Base-by-base conservation (phyloP, 192 early-diverging fungal species). In the Coemansia sp. region DNA sequence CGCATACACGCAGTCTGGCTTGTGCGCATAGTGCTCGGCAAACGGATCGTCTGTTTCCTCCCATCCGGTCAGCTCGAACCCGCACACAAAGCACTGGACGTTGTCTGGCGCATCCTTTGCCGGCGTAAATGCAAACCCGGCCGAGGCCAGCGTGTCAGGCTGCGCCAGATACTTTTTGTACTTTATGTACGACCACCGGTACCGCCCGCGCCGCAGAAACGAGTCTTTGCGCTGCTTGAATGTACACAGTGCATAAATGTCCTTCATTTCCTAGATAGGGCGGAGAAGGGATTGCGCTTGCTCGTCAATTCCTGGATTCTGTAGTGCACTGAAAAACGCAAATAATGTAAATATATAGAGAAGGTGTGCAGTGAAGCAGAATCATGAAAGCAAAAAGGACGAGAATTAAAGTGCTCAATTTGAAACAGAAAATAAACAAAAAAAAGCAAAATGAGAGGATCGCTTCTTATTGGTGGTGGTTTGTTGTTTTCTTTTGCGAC, bases 41-140 rank as follows among this genome's bases (percentile, higher is more conserved):
- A 84, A 84, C 42, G 83, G 83, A 65, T 84, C 83, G 52, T 81
- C 83, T 19, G 61, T 56, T 8, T 66, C 46, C 47, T 77, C 83
- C 83, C 83, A 84, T 13, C 83, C 83, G 10, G 72, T 77, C n/a
- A 84, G 70, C 46, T 77, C 79, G 26, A 78, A 75, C 9, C 76
- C 72, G 52, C 83, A 84, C 43, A 75, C 67, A 59, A 84, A 84
- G 64, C 83, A 84, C 56, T 78, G 72, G 19, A 81, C 78, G 57
- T 80, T 80, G 67, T 84, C 83, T 0, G 67, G 72, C 13, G 75
- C 75, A n/a, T 74, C 75, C 57, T 77, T 74, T 15, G 69, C 73
- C n/a, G 78, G 83, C 11, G 64, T 71, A 37, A 84, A 84, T n/a
- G 70, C 80, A 52, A 84, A 84, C 37, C 83, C 83, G 1, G 83